These are phyloP conservation scores for Hemerocallis citrina DNA, from an alignment of 106 monocot genomes.

Conservation along the genomic window DNA sequence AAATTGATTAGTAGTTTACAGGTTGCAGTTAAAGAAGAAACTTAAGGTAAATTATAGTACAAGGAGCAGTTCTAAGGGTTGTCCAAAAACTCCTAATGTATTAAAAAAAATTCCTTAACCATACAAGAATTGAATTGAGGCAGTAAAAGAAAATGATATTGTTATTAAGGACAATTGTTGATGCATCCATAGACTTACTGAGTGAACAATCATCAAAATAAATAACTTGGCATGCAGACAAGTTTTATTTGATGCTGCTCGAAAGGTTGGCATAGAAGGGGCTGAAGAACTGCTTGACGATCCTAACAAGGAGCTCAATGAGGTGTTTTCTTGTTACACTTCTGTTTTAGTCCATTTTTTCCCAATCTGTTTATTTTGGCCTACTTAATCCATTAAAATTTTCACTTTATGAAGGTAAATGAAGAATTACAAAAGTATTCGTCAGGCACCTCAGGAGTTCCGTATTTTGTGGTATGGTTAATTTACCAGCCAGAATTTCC, in stretches of 20 bases:
- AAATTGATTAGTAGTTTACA: no score
- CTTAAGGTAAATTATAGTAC: no score
- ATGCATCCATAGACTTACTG: no score
- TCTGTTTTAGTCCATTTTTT: no score
- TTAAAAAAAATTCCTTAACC: no score
- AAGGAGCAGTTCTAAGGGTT: no score
- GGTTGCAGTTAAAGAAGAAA: no score
- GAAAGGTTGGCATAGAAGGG: conserved; percentile 70
- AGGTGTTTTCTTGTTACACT: conserved; percentile 37
- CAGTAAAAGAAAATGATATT: no score
- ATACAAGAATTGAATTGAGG: no score
- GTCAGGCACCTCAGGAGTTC: conserved; percentile 58
- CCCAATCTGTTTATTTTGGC: no score
- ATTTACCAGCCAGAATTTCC: not conserved
- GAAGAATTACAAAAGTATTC: conserved; percentile 82
- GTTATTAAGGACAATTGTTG: no score
- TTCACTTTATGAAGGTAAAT: conserved; percentile 43
- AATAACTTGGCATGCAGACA: conserved; percentile 36
- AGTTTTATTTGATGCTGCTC: conserved; percentile 86
- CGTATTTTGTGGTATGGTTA: conserved; percentile 69
- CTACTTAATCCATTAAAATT: not conserved
- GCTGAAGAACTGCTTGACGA: conserved; percentile 70
- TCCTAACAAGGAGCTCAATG: conserved; percentile 52
- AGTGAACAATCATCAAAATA: not conserved
- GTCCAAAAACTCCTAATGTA: no score